Evolutionary conservation across 176 grass and related monocot genomes (phyloP), one percentile per base, ranked within the genome.

Genomic region (Bromus sterilis): DNA sequence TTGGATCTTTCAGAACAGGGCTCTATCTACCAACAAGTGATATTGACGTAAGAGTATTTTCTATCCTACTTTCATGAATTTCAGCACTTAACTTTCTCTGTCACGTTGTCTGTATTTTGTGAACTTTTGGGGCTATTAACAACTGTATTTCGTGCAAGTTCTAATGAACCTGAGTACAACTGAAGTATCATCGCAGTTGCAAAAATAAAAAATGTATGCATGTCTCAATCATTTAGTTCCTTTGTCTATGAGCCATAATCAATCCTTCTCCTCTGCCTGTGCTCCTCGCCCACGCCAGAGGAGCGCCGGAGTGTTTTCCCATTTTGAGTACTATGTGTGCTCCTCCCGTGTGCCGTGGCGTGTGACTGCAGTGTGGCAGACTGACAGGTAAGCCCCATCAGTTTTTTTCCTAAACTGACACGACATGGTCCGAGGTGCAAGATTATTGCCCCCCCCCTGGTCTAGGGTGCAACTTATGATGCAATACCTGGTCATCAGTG

Each of bases 1-100:
- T 95, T 83, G 97, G 97, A 90, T 99, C 93, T 77, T 95, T 99
- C 63, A 99, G 91, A 71, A 99, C 93, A 70, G 93, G 97, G 60
- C 87, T 99, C 2, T 99, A 96, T 84, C 77, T 99, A 74, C 97
- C 97, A 71, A 95, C 93, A 60, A 99, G 97, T 69, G 97, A 95
- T 85, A 61, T 99, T 2, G 93, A 99, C 83, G 96, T 90, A 89
- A 84, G 82, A 41, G 21, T 73, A 83, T 11, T 78, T 66, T 11
- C 34, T 79, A 76, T 86, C 29, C 33, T 82, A 42, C 56, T 66
- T n/a, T 61, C 6, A 65, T 82, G 9, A 7, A 35, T 77, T 77
- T 84, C 9, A 66, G 21, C 11, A 33, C 40, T 62, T 75, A 16
- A 76, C 18, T 70, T 80, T 7, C 11, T 39, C 12, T 70, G 66